These are phyloP conservation scores for Ogataea ramenticola DNA, from an alignment of 805 yeast genomes.

Conservation along the genomic window DNA sequence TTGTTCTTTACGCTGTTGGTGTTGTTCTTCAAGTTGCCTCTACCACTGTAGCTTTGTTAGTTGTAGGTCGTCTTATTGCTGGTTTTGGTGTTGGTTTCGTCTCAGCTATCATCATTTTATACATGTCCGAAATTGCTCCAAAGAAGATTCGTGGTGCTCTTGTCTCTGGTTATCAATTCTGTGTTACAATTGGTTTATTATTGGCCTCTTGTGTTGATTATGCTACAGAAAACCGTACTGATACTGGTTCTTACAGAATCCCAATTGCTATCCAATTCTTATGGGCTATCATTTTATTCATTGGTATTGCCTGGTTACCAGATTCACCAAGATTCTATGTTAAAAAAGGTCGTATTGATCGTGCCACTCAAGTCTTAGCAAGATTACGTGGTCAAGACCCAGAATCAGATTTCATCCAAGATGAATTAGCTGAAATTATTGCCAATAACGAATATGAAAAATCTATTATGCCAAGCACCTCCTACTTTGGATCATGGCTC, in stretches of 20 bases:
- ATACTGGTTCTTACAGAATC: conserved; percentile 59
- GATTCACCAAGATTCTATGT: conserved; percentile 73
- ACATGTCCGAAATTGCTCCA: conserved; percentile 75
- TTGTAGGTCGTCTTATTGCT: conserved; percentile 41
- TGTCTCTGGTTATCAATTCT: conserved; percentile 63
- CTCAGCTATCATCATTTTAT: conserved; percentile 70
- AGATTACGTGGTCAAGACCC: conserved; percentile 46
- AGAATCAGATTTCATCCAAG: conserved; percentile 38
- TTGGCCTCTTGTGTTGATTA: conserved; percentile 67
- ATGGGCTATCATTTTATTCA: conserved; percentile 55
- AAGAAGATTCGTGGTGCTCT: conserved; percentile 73
- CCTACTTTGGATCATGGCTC: conserved; percentile 32
- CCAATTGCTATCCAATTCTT: conserved; percentile 69
- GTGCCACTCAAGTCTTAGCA: conserved; percentile 49
- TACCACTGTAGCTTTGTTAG: conserved; percentile 34
- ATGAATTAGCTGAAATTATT: conserved; percentile 42
- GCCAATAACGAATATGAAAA: conserved; percentile 44
- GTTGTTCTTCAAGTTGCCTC: conserved; percentile 41
- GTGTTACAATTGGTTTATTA: conserved; percentile 62
- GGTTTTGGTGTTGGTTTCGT: conserved; percentile 70
- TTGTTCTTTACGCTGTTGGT: conserved; percentile 39
- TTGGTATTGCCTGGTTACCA: conserved; percentile 63
- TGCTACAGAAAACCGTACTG: conserved; percentile 48
- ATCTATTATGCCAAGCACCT: conserved; percentile 26
- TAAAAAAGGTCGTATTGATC: conserved; percentile 45